Evolutionary conservation across 192 early-diverging fungal species (phyloP).

Genomic region (Spizellomyces punctatus): DNA sequence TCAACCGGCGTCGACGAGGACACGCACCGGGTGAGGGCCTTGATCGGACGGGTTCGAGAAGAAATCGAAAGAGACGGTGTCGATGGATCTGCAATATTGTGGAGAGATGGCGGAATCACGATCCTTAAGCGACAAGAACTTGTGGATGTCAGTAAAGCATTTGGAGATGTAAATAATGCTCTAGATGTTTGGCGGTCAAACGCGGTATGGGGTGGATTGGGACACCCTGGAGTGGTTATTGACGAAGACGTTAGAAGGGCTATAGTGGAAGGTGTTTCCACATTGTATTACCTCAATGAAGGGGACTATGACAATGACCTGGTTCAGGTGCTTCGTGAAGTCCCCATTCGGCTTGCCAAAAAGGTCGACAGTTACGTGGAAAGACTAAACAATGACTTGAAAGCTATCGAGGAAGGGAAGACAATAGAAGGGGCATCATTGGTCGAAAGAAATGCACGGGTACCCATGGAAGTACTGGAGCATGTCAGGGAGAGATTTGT

Average conservation of each 20-base stretch:
- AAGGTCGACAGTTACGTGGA: not conserved
- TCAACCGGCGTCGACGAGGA: conserved; percentile 1
- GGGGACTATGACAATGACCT: conserved; percentile 13
- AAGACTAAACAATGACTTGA: conserved; percentile 6
- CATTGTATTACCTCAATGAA: conserved; percentile 70
- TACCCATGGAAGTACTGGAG: conserved; percentile 1
- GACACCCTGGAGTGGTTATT: conserved; percentile 9
- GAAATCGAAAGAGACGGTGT: conserved; percentile 5
- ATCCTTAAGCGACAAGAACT: conserved; percentile 16
- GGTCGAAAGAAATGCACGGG: conserved; percentile 1
- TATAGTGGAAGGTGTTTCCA: conserved; percentile 67
- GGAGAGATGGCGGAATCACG: conserved; percentile 28
- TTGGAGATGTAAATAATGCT: not conserved
- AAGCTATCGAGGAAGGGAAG: conserved; percentile 6
- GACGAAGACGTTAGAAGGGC: conserved; percentile 46
- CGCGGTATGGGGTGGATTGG: conserved; percentile 11
- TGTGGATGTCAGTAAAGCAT: not conserved
- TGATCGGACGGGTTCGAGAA: conserved; percentile 1
- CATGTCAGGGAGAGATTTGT: not conserved
- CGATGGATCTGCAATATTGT: conserved; percentile 26
- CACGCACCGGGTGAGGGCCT: not conserved
- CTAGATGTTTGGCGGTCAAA: conserved; percentile 5
- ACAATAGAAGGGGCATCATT: not conserved
- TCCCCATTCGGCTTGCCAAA: not conserved
- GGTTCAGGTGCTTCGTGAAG: conserved; percentile 5